These are phyloP conservation scores for Proliferodiscus dingleyae DNA, from an alignment of 2,329 filamentous ascomycete species.

Conservation along the genomic window DNA sequence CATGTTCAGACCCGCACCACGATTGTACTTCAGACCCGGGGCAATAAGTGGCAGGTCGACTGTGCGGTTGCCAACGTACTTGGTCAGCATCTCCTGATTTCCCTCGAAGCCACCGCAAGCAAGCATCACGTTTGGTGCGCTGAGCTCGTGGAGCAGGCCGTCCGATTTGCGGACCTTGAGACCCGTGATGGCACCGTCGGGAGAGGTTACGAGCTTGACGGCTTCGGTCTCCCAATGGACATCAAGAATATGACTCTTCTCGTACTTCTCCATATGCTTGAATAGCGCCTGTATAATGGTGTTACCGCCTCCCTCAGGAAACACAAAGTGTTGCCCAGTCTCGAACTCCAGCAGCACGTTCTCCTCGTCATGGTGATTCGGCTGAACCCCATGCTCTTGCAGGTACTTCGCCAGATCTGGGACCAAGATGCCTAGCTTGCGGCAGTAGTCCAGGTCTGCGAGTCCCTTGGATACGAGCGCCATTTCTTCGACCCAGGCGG, in stretches of 20 bases:
- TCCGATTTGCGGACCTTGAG: conserved; percentile 36
- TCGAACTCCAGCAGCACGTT: conserved; percentile 38
- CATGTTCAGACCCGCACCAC: conserved; percentile 36
- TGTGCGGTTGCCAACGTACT: conserved; percentile 36
- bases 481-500: conserved; percentile 17
- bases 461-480: conserved; percentile 34
- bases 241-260: conserved; percentile 31
- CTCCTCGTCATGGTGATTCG: conserved; percentile 35
- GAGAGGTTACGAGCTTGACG: conserved; percentile 31
- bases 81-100: conserved; percentile 37
- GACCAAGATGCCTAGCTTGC: conserved; percentile 34
- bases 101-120: conserved; percentile 39
- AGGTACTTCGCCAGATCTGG: conserved; percentile 35
- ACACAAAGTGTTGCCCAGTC: conserved; percentile 37
- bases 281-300: conserved; percentile 36
- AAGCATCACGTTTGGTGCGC: conserved; percentile 31
- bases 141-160: conserved; percentile 26
- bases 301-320: conserved; percentile 36
- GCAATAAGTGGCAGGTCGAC: conserved; percentile 38
- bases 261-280: conserved; percentile 32
- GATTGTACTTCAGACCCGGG: conserved; percentile 37
- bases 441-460: conserved; percentile 37
- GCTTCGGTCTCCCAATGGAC: conserved; percentile 37
- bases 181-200: conserved; percentile 33
- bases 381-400: conserved; percentile 29